phyloP scores from a whole-genome alignment of 2,329 filamentous ascomycete species.

The Xylariomycetidae sp. region DNA sequence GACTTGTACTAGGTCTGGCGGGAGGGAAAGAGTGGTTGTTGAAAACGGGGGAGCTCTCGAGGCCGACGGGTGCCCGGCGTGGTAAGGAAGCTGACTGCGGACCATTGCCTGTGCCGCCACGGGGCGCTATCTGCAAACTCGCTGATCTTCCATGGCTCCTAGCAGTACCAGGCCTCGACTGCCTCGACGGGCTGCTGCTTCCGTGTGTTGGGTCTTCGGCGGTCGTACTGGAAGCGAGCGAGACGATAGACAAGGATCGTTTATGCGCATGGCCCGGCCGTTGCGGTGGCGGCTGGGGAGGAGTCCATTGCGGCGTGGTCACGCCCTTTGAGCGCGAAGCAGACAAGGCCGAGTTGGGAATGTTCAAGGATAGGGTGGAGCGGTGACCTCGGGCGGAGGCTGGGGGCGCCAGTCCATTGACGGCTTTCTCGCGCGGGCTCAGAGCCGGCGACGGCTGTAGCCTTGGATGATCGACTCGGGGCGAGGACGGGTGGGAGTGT shows the following conservation, averaged over 20 bases:
- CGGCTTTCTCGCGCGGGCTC: conserved; percentile 34
- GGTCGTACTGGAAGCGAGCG: conserved; percentile 55
- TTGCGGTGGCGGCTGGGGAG: conserved; percentile 20
- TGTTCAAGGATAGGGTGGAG: conserved; percentile 59
- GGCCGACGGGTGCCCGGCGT: conserved; percentile 36
- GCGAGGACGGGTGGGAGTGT: conserved; percentile 19
- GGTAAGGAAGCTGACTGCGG: conserved; percentile 35
- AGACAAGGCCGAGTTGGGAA: too few relatives aligned
- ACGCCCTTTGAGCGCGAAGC: conserved; percentile 37
- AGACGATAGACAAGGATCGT: conserved; percentile 76
- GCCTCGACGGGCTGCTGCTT: conserved; percentile 35
- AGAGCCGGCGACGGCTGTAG: conserved; percentile 40
- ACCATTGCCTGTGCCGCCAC: conserved; percentile 36
- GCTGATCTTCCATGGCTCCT: conserved; percentile 71
- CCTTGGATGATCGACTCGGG: conserved; percentile 29
- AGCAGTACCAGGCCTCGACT: conserved; percentile 45
- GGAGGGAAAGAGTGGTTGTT: conserved; percentile 48
- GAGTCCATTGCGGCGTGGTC: conserved; percentile 41
- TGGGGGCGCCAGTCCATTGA: conserved; percentile 40
- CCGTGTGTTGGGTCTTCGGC: conserved; percentile 38
- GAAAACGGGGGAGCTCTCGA: conserved; percentile 44
- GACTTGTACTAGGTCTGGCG: conserved; percentile 35
- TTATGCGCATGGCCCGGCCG: conserved; percentile 56
- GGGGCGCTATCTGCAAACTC: conserved; percentile 69
- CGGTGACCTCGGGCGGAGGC: conserved; percentile 52